Conservation (phyloP, 495 filamentous ascomycete species). For the Neohortaea acidophila region DNA sequence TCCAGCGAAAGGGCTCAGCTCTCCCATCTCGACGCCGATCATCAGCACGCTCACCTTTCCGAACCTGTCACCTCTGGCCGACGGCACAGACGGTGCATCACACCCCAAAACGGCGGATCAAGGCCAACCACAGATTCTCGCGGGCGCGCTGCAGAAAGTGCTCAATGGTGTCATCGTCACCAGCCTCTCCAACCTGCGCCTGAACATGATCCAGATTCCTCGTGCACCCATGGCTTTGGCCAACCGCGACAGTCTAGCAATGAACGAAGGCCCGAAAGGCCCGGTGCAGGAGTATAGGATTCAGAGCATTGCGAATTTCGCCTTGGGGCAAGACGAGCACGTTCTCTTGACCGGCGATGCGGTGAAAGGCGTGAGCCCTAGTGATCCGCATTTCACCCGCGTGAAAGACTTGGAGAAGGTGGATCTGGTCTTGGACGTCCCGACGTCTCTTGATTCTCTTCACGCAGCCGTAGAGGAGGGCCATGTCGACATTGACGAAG, state of each 20-base stretch:
- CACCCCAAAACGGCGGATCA: background rate
- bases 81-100: background rate
- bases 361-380: conserved; percentile 51
- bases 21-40: conserved; percentile 42
- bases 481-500: too few species aligned
- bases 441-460: too few species aligned
- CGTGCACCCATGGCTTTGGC: background rate
- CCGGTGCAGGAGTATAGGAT: conserved; percentile 49
- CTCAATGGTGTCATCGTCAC: conserved; percentile 62
- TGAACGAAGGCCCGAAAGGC: conserved; percentile 23
- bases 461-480: too few species aligned
- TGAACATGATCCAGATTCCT: conserved; percentile 61
- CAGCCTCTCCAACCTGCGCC: conserved; percentile 58
- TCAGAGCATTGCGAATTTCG: conserved; percentile 58
- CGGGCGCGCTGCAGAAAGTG: conserved; percentile 21
- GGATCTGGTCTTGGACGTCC: conserved; percentile 52
- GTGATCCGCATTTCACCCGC: conserved; percentile 71
- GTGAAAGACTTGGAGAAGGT: conserved; percentile 54
- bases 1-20: conserved; percentile 57
- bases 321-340: conserved; percentile 78
- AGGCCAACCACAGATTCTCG: background rate
- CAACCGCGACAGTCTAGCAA: conserved; percentile 21
- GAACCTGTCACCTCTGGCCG: conserved; percentile 24
- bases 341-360: conserved; percentile 66
- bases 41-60: conserved; percentile 76